Percentiles rank a stretch among this genome's conserved stretches.
phyloP scores from a whole-genome alignment of 2,329 filamentous ascomycete genomes.

The Alternaria sp. region DNA sequence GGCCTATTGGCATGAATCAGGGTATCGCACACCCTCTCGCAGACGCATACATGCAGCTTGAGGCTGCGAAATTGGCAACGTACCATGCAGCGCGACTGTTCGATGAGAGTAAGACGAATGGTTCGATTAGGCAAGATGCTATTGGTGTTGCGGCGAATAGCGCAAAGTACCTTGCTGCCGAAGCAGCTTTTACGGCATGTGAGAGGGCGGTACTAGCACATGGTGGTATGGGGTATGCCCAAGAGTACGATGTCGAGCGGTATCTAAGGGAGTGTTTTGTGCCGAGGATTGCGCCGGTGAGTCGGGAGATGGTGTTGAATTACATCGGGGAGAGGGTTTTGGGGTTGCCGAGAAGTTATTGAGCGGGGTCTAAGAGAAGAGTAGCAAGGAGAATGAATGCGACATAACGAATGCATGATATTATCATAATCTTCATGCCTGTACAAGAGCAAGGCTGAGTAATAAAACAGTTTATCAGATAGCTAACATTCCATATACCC shows the following conservation, averaged over 20 bases:
- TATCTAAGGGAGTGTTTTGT: slow-evolving; percentile 68
- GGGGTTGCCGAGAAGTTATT: slow-evolving; percentile 73
- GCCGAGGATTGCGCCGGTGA: slow-evolving; percentile 67
- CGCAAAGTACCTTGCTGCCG: slow-evolving; percentile 67
- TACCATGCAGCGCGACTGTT: slow-evolving; percentile 68
- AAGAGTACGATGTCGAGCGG: slow-evolving; percentile 69
- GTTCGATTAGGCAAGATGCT: slow-evolving; percentile 45
- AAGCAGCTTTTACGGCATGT: slow-evolving; percentile 68
- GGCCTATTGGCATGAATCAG: slow-evolving; percentile 68
- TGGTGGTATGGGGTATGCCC: slow-evolving; percentile 70
- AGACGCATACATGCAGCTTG: slow-evolving; percentile 67
- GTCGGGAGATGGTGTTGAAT: slow-evolving; percentile 77
- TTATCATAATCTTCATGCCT: neutral
- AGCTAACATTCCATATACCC: neutral
- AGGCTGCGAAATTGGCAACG: slow-evolving; percentile 68
- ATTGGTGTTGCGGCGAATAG: slow-evolving; percentile 65
- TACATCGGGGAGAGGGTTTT: slow-evolving; percentile 74
- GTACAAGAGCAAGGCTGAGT: neutral
- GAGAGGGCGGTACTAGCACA: slow-evolving; percentile 65
- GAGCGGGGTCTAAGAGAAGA: too few relatives aligned
- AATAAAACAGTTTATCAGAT: neutral
- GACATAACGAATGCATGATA: too few relatives aligned
- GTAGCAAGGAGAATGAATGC: too few relatives aligned
- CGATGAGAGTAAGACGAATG: slow-evolving; percentile 55
- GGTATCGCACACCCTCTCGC: slow-evolving; percentile 67